These are phyloP conservation scores for Candida ortonii DNA, from an alignment of 805 yeast species.

Conservation along the genomic window DNA sequence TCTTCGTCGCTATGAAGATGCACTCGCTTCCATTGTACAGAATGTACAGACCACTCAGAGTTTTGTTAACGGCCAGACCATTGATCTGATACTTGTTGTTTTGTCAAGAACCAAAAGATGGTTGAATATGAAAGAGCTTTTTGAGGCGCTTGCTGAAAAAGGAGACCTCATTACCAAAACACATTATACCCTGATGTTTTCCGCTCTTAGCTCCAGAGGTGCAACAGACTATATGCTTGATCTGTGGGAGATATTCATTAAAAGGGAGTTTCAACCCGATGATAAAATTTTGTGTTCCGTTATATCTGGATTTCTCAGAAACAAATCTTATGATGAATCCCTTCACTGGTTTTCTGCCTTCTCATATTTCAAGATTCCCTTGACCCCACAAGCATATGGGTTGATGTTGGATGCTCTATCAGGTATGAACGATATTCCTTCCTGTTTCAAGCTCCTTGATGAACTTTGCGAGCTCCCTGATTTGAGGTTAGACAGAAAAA, in stretches of 20 bases:
- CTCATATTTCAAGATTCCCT: constrained; percentile 29
- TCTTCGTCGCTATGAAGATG: constrained; percentile 13
- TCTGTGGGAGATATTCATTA: constrained; percentile 43
- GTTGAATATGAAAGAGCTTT: constrained; percentile 52
- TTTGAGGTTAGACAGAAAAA: constrained; percentile 9
- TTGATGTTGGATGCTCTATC: constrained; percentile 36
- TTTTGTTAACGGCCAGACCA: constrained; percentile 17
- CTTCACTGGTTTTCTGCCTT: constrained; percentile 36
- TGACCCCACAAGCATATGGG: constrained; percentile 31
- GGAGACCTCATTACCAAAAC: constrained; percentile 46
- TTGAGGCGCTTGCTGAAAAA: constrained; percentile 54
- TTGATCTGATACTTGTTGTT: constrained; percentile 17
- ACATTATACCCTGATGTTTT: constrained; percentile 63
- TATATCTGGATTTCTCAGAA: constrained; percentile 39
- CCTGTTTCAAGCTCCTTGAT: constrained; percentile 34
- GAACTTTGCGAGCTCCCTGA: constrained; percentile 19
- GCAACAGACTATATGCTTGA: constrained; percentile 37
- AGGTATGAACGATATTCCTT: constrained; percentile 35
- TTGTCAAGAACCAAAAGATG: constrained; percentile 36
- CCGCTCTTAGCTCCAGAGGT: constrained; percentile 56
- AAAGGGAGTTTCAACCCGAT: constrained; percentile 47
- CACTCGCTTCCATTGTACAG: constrained; percentile 8
- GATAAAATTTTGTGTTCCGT: constrained; percentile 43
- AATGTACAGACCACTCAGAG: constrained; percentile 5
- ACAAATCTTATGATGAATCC: constrained; percentile 37